Base-by-base conservation (phyloP, 2,329 filamentous ascomycete genomes). In the Stachybotrys echinatus region DNA sequence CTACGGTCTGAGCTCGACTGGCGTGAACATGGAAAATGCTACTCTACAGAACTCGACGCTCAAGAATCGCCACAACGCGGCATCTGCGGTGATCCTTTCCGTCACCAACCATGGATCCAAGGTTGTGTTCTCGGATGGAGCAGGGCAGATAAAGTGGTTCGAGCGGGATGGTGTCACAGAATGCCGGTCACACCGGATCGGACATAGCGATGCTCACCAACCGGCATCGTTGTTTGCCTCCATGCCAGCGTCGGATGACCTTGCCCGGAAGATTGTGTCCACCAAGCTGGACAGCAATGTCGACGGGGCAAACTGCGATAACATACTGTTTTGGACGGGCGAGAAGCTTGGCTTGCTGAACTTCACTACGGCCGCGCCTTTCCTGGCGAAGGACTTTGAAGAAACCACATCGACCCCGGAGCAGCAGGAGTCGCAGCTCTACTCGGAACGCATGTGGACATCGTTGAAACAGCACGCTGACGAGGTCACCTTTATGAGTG, bases 81-180 rank as follows among this genome's bases (percentile, higher is more conserved):
- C 88, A 1, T 77, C 80, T 40, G 88, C 89, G 8, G 94, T 94
- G 61, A 74, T 97, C 2, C 75, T 97, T 12, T 89, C 88, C 0
- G 87, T 94, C 0, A 82, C 84, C 5, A 84, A 85, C 17, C 92
- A 97, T 56, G 92, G 92, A 5, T 87, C 86, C 7, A 80, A 88
- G 5, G 79, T 96, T 27, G 89, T 90, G 18, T 88, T 88, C 56
- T 89, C 89, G 3, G 92, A 97, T 61, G 88, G 88, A 1, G 83
- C 89, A 21, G 92, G 92, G 0, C 83, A 86, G 47, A 67, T 97
- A 54, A 92, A 90, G 65, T 97, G 92, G 92, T 83, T 95, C 42
- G 92, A 97, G 67, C 78, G 92, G 34, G 90, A 96, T 61, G 91
- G 88, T 1, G 74, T 76, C 52, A 84, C 80, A 6, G 80, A 84